Percentiles rank a stretch among this genome's conserved stretches.
Conservation (phyloP, 768 basidiomycete species). For the Mycena rebaudengoi region DNA sequence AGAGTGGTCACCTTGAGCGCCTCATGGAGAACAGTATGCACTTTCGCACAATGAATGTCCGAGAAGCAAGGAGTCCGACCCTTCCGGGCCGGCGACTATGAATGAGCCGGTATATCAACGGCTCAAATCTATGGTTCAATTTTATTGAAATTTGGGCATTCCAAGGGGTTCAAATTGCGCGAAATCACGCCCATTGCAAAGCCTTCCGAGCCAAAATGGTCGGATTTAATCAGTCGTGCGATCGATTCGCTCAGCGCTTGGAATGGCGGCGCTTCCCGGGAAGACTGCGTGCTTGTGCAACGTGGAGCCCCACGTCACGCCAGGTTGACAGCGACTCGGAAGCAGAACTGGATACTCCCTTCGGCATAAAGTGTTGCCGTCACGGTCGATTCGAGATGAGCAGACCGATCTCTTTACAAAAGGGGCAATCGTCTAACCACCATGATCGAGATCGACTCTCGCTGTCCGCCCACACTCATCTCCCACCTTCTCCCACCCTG, state of each 20-base stretch:
- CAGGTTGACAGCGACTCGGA: neutral
- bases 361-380: neutral
- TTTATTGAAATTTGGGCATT: too few species aligned
- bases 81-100: neutral
- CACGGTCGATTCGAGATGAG: neutral
- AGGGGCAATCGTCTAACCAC: neutral
- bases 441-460: neutral
- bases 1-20: neutral
- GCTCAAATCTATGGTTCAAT: too few species aligned
- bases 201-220: neutral
- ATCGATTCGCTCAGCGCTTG: neutral
- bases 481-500: neutral
- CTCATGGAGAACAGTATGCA: neutral
- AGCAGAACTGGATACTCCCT: neutral
- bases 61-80: neutral
- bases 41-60: neutral
- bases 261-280: neutral
- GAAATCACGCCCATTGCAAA: neutral
- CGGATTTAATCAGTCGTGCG: neutral
- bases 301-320: too few species aligned
- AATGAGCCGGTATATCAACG: neutral
- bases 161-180: neutral
- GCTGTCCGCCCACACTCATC: neutral
- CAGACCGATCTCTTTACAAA: neutral
- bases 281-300: neutral